Evolutionary conservation across 345 rosid species (phyloP).

Genomic region (Durio zibethinus): DNA sequence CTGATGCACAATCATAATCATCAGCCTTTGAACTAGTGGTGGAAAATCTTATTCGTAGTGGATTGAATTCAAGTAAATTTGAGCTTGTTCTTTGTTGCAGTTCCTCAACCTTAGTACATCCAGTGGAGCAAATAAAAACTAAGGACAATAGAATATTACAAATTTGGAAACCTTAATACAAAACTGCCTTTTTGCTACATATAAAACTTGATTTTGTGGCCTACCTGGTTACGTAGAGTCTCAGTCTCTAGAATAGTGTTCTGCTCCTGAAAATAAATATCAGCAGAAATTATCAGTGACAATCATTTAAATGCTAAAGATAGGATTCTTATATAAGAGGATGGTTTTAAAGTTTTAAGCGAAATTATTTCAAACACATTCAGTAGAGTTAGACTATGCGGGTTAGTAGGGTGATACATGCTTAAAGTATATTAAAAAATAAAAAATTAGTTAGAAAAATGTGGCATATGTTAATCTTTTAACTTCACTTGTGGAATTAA

Average conservation of each 20-base stretch:
- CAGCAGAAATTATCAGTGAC: neutral
- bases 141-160: neutral
- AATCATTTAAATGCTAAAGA: neutral
- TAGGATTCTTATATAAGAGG: neutral
- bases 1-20: neutral
- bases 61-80: constrained; percentile 17
- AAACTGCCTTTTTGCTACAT: neutral
- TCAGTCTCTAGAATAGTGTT: constrained; percentile 30
- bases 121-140: neutral
- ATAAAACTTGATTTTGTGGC: neutral
- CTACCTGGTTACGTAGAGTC: constrained; percentile 29
- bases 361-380: too few species aligned
- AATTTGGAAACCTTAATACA: neutral
- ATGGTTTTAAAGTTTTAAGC: neutral
- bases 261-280: constrained; percentile 23
- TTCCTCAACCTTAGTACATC: constrained; percentile 28
- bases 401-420: too few species aligned
- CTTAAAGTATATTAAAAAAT: too few species aligned
- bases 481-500: too few species aligned
- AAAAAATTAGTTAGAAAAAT: too few species aligned
- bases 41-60: constrained; percentile 19
- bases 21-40: neutral
- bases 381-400: too few species aligned
- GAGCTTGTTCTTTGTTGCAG: constrained; percentile 9
- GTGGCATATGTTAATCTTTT: too few species aligned